Evolutionary conservation across 2,329 filamentous ascomycete species (phyloP), one percentile per base, ranked within the genome.

Genomic region (Beauveria medogensis): DNA sequence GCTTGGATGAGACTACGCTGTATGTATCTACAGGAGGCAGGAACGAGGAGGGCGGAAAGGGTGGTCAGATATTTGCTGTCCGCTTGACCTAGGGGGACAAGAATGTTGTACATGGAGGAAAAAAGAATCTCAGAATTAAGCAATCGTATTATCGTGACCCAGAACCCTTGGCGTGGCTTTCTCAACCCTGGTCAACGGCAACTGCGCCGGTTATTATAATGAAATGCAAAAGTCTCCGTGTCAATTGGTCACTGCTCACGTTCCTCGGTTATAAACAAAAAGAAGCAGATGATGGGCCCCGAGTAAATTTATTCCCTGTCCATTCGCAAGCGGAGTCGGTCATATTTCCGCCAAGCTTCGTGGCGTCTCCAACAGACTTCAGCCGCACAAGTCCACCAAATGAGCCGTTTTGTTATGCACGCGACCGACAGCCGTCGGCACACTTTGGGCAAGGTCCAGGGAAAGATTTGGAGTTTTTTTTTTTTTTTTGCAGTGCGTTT

Each of bases 1-100:
- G 62, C 44, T 10, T n/a, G 22, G 63, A 67, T 44, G 63, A 64
- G 58, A 64, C 60, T 56, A 65, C 56, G 5, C 3, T 65, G 1
- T 67, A 64, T 48, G 55, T 65, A 10, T 61, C 59, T 2, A 64
- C 63, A 2, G 63, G 57, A 26, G 64, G 64, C 3, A 46, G 56
- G 30, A 53, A 62, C 43, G 41, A 28, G 3, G 26, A 12, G 3
- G 60, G 40, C 18, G 60, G 47, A 3, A 41, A 53, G 12, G 60
- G 60, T 12, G 60, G 54, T n/a, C 53, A 62, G 30, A 54, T 62
- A 26, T 47, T 58, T 57, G 60, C 60, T 7, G 43, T 60, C 20
- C 51, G 58, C 10, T 28, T 41, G 20, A 18, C 30, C 4, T 60
- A 60, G 55, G 50, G 48, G 22, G 8, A 28, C 26, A 28, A 30